A percentile compares a stretch with the other conserved stretches of the same genome.
Evolutionary conservation across 2,329 filamentous ascomycete genomes (phyloP).

Genomic region (Hortaea werneckii): DNA sequence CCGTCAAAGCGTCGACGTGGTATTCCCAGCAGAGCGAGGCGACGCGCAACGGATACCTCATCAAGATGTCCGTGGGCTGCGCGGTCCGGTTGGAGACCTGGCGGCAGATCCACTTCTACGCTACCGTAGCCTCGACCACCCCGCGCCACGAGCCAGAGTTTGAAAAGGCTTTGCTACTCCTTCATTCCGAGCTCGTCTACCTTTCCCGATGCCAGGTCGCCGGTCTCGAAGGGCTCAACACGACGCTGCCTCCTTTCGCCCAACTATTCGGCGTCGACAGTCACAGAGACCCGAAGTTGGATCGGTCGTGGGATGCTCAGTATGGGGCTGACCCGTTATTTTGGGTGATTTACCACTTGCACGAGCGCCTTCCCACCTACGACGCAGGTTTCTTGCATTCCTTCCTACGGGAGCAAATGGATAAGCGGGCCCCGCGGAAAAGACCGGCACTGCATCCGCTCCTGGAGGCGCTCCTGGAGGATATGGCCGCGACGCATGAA

Average conservation of each 20-base stretch:
- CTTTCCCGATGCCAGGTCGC: neutral
- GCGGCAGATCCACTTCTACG: neutral
- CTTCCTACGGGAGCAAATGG: too few species aligned
- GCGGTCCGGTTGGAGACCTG: neutral
- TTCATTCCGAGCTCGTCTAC: neutral
- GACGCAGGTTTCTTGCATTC: too few species aligned
- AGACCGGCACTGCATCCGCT: too few species aligned
- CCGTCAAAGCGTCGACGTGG: neutral
- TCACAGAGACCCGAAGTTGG: neutral
- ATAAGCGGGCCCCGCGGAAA: too few species aligned
- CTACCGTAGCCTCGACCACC: neutral
- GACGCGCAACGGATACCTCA: neutral
- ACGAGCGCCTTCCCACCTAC: neutral
- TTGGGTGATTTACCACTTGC: neutral
- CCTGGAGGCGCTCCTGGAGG: too few species aligned
- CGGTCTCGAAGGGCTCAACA: neutral
- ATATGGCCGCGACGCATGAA: too few species aligned
- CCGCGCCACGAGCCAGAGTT: neutral
- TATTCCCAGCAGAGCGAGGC: neutral
- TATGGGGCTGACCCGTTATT: neutral
- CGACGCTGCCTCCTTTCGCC: neutral
- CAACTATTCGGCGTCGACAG: neutral
- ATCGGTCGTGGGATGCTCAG: neutral
- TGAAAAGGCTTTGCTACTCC: neutral
- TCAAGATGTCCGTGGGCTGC: neutral